Conservation (phyloP, 2,329 filamentous ascomycete genomes). For the Curvularia sp. region DNA sequence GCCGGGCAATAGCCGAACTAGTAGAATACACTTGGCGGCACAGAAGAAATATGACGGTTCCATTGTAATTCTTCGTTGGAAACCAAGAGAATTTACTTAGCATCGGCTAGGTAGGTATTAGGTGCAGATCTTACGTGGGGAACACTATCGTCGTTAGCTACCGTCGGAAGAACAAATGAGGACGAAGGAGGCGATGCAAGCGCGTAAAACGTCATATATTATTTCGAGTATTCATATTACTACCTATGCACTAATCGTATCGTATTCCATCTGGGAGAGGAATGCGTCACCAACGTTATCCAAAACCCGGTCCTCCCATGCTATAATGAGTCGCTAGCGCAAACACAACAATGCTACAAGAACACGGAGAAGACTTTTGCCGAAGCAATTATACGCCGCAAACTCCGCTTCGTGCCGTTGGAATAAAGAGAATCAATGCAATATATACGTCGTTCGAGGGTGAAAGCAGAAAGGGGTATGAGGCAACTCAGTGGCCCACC, state of each 20-base stretch:
- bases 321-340: neutral
- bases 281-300: conserved; percentile 1
- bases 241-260: conserved; percentile 27
- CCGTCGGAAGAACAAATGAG: neutral
- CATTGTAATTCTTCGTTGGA: neutral
- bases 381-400: conserved; percentile 12
- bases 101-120: neutral
- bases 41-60: neutral
- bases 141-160: neutral
- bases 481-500: conserved; percentile 37
- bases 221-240: conserved; percentile 19
- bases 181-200: neutral
- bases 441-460: conserved; percentile 8
- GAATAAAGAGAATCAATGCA: conserved; percentile 4
- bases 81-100: neutral
- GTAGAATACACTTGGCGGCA: neutral
- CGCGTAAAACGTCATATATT: neutral
- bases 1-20: conserved; percentile 6
- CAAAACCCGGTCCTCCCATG: neutral
- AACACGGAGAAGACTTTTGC: conserved; percentile 5
- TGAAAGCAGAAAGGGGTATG: conserved; percentile 4
- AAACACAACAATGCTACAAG: neutral
- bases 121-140: neutral
- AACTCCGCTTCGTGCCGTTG: conserved; percentile 22
- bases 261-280: conserved; percentile 9